Base-by-base conservation (phyloP, 106 monocot genomes). In the Allium cepa region DNA sequence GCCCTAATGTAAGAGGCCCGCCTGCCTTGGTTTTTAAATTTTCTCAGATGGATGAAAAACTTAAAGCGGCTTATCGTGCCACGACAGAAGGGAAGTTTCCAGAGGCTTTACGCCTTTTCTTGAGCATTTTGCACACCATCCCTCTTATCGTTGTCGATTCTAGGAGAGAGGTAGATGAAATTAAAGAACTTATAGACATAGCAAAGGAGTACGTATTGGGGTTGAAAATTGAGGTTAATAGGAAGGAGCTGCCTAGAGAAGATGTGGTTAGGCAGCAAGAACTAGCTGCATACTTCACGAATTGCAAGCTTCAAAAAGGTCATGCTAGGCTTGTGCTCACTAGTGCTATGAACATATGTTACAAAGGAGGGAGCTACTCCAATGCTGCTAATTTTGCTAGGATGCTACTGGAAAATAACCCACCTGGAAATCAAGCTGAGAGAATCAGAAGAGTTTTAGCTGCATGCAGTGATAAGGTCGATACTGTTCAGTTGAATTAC, bases 61-160 rank as follows among this genome's bases (percentile, higher is more conserved):
- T 90, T 9, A 90, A 90, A 73, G 63, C 75, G 14, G 90, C 94
- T 46, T 94, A 90, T 69, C 59, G 57, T 36, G 79, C 79, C 52
- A 77, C 84, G 10, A 87, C 84, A 45, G 84, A 94, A 14, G 90
- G 90, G 9, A 94, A 84, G 70, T 79, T 94, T 59, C 76, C 84
- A 26, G 94, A 94, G 49, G 94, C 94, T 47, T 62, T 94, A 26
- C 52, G 87, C 16, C 74, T 78, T 27, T 94, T 94, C 72, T 77
- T 94, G 26, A 74, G 59, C 60, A 90, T 94, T 45, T 69, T 94
- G 53, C 82, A 87, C 62, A 80, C 82, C 7, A 78, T 90, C 15
- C 94, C 94, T n/a, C 76, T 94, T 16, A 59, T 94, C 16, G 94
- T 90, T n/a, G 94, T 90, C 11, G 94, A 94, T 13, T 87, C 87